Evolutionary conservation across 106 monocot genomes (phyloP).

Genomic region (Ottelia alismoides): DNA sequence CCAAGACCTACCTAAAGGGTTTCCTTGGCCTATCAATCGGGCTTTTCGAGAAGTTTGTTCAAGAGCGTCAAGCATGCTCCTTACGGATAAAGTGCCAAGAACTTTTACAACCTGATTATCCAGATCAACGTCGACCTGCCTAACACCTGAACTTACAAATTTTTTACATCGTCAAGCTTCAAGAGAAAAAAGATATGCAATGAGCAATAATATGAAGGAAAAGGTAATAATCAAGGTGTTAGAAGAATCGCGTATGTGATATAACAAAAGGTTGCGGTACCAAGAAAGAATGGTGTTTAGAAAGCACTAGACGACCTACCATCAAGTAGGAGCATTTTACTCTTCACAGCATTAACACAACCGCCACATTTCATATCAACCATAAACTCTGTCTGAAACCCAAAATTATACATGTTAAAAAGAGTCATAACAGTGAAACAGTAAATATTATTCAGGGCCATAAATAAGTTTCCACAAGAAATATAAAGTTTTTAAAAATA

Average conservation of each 20-base stretch:
- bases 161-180: too few species aligned
- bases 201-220: not conserved
- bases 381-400: slow-evolving; percentile 80
- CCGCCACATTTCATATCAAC: slow-evolving; percentile 95
- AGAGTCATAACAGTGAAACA: too few species aligned
- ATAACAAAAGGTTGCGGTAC: not conserved
- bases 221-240: not conserved
- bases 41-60: slow-evolving; percentile 60
- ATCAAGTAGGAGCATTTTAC: slow-evolving; percentile 48
- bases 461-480: too few species aligned
- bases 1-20: slow-evolving; percentile 69
- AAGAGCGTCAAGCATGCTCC: slow-evolving; percentile 63
- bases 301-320: slow-evolving; percentile 21
- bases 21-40: slow-evolving; percentile 87
- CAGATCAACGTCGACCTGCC: slow-evolving; percentile 66
- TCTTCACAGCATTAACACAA: slow-evolving; percentile 84
- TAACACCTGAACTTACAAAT: slow-evolving; percentile 41
- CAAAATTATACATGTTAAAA: not conserved
- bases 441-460: too few species aligned
- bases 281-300: not conserved
- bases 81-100: slow-evolving; percentile 60
- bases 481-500: too few species aligned
- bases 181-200: not conserved
- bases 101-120: slow-evolving; percentile 86
- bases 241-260: not conserved